Base-by-base conservation (phyloP, 805 yeast genomes). In the Wickerhamiella slavikovae region DNA sequence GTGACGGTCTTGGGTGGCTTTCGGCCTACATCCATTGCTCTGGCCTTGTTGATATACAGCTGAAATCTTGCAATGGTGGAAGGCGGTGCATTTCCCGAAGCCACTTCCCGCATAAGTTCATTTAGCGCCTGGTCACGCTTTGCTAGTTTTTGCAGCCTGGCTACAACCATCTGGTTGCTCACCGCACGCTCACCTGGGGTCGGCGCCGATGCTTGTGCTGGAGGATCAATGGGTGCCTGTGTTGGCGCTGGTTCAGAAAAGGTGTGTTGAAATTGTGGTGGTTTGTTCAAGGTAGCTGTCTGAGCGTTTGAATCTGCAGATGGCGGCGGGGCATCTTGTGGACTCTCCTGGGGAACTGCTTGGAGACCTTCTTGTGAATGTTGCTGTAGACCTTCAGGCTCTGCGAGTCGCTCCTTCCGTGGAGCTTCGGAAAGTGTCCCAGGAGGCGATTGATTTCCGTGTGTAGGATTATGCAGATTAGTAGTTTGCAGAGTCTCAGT, bases 91-190 rank as follows among this genome's bases (percentile, higher is more conserved):
- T 58, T 61, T 4, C 93, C 93, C 32, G 73, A 64, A 0, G 96
- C 95, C 2, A 85, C 94, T 4, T 62, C 64, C 37, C 72, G 70
- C 94, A 85, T 82, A 30, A 85, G 54, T 1, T 62, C 52, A 38
- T 70, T 74, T 29, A 85, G 51, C 4, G 70, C 61, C 1, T 68
- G 60, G 43, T 82, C 91, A 4, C 61, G 58, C 24, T 74, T 63
- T 0, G 95, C 95, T 51, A 85, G 70, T 1, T 74, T 60, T 43
- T 83, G 83, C 43, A 85, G 61, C 41, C 80, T 77, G 3, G 76
- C 69, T 40, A 85, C 80, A 77, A 85, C 79, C 37, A 74, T 67
- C 24, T 74, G 73, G 42, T 76, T 74, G 29, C 38, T 42, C 1
- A 43, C 36, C 10, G 37, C 33, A 3, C 20, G 29, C 5, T 18